These are phyloP conservation scores for Cryptomeria japonica DNA, from an alignment of 75 land plant species.

Conservation along the genomic window DNA sequence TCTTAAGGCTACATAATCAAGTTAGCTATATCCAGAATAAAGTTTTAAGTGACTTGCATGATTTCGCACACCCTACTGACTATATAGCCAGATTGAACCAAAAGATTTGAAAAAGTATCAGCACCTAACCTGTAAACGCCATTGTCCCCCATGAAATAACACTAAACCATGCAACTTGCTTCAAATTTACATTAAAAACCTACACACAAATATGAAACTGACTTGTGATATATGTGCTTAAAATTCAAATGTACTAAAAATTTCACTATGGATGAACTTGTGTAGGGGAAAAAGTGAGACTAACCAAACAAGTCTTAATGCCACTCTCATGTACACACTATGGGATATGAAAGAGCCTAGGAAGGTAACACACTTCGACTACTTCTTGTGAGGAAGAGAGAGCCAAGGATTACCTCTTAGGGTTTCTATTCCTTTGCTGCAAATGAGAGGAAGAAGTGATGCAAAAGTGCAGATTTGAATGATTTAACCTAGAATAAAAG, in stretches of 20 bases:
- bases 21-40: neutral
- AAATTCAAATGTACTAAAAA: neutral
- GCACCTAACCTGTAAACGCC: slow-evolving; percentile 91
- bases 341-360: too few species aligned
- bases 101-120: slow-evolving; percentile 68
- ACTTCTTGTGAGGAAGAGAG: too few species aligned
- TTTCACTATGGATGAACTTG: too few species aligned
- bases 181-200: slow-evolving; percentile 90
- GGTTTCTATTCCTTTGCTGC: too few species aligned
- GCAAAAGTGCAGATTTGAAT: too few species aligned
- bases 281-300: too few species aligned
- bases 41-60: slow-evolving; percentile 67
- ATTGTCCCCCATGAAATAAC: slow-evolving; percentile 94
- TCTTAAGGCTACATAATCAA: neutral
- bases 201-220: slow-evolving; percentile 10
- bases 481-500: too few species aligned
- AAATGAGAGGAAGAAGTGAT: too few species aligned
- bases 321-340: too few species aligned
- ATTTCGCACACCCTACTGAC: slow-evolving; percentile 73
- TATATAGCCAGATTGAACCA: slow-evolving; percentile 63
- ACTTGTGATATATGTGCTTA: neutral
- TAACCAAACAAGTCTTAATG: too few species aligned
- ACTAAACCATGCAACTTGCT: slow-evolving; percentile 99
- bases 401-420: too few species aligned
- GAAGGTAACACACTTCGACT: too few species aligned